Evolutionary conservation across 306 rosid genomes (phyloP).

Genomic region (Begonia peltatifolia): DNA sequence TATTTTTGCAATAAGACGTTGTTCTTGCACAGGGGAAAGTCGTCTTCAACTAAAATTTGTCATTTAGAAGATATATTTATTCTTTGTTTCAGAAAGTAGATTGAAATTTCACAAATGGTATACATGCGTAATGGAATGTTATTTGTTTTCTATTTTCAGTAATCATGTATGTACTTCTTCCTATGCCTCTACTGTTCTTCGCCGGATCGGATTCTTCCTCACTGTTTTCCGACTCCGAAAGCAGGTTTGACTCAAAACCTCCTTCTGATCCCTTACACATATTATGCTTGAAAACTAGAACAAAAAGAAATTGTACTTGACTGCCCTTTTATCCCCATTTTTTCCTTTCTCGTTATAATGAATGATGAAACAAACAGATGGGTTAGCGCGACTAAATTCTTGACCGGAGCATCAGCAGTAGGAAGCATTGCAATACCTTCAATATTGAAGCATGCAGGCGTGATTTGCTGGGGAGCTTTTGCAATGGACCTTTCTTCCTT

Average conservation of each 20-base stretch:
- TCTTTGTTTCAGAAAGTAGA: neutral
- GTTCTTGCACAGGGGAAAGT: no score
- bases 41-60: no score
- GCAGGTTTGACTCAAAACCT: slow-evolving; percentile 5
- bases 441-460: slow-evolving; percentile 69
- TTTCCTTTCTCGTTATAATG: no score
- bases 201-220: slow-evolving; percentile 49
- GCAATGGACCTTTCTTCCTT: slow-evolving; percentile 72
- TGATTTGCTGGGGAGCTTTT: slow-evolving; percentile 80
- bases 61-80: no score
- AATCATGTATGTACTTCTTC: slow-evolving; percentile 67
- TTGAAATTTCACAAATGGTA: neutral
- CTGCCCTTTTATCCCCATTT: no score
- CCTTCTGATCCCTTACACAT: neutral
- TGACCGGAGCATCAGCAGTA: slow-evolving; percentile 60
- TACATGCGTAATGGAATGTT: slow-evolving; percentile 1
- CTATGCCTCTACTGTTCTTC: slow-evolving; percentile 73
- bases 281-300: no score
- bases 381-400: slow-evolving; percentile 70
- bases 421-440: slow-evolving; percentile 87
- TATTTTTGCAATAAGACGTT: no score
- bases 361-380: slow-evolving; percentile 39
- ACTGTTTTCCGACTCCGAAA: slow-evolving; percentile 36
- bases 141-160: slow-evolving; percentile 38
- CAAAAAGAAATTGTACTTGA: no score